Percentiles rank a stretch among this genome's conserved stretches.
Conservation (phyloP, 106 monocot species). For the Allium fistulosum region DNA sequence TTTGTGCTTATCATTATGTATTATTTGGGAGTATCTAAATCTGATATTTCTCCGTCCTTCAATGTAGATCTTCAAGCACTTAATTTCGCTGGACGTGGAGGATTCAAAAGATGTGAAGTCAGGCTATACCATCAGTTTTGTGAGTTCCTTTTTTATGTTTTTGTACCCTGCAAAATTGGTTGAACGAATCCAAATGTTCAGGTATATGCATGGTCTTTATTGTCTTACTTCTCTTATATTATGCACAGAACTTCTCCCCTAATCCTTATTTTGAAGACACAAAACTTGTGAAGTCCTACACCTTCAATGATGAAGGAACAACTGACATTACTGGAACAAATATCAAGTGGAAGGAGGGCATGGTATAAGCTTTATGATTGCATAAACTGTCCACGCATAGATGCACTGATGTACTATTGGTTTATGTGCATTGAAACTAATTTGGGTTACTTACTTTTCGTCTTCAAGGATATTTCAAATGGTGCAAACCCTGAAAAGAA, state of each 20-base stretch:
- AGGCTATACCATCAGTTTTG: slow-evolving; percentile 82
- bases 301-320: slow-evolving; percentile 58
- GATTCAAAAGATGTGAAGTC: slow-evolving; percentile 85
- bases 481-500: slow-evolving; percentile 42
- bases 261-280: slow-evolving; percentile 80
- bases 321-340: slow-evolving; percentile 52
- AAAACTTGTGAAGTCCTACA: slow-evolving; percentile 59
- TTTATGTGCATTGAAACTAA: neutral
- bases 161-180: too few species aligned
- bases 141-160: slow-evolving; percentile 17
- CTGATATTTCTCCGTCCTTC: neutral
- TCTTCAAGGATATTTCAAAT: slow-evolving; percentile 44
- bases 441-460: neutral
- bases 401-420: neutral
- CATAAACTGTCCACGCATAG: neutral
- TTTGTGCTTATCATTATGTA: neutral
- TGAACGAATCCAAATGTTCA: too few species aligned
- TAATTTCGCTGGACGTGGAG: slow-evolving; percentile 80
- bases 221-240: neutral
- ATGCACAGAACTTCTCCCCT: slow-evolving; percentile 51
- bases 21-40: neutral
- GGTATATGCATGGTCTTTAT: neutral
- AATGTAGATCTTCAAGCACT: slow-evolving; percentile 65
- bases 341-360: slow-evolving; percentile 88
- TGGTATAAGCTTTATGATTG: slow-evolving; percentile 28